Evolutionary conservation across 2,329 filamentous ascomycete species (phyloP).

Genomic region (Pseudovirgaria hyperparasitica): DNA sequence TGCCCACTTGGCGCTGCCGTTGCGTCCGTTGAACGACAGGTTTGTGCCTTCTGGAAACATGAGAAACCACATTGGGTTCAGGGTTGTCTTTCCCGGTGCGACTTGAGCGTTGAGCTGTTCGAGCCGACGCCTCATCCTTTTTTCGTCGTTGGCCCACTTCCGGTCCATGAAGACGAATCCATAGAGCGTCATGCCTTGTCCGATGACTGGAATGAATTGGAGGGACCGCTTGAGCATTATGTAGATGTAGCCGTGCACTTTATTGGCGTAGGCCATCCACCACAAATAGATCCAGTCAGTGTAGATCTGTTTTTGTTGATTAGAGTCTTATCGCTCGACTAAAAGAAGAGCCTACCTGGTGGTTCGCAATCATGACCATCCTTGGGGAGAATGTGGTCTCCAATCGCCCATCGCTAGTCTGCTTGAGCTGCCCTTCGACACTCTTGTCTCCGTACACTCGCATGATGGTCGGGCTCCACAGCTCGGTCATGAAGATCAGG

Average conservation of each 20-base stretch:
- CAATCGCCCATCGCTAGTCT: conserved; percentile 56
- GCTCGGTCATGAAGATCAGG: conserved; percentile 67
- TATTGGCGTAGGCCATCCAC: conserved; percentile 73
- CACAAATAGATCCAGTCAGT: conserved; percentile 90
- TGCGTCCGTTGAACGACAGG: conserved; percentile 57
- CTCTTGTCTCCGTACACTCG: conserved; percentile 72
- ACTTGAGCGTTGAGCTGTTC: conserved; percentile 51
- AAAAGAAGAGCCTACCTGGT: conserved; percentile 40
- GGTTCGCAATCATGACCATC: conserved; percentile 72
- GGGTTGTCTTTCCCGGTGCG: conserved; percentile 24
- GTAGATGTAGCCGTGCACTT: conserved; percentile 74
- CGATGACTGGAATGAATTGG: conserved; percentile 70
- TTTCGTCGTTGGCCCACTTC: conserved; percentile 71
- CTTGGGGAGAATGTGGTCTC: conserved; percentile 70
- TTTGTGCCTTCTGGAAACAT: conserved; percentile 86
- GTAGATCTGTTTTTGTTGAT: conserved; percentile 46
- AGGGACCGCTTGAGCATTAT: conserved; percentile 85
- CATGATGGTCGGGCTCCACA: conserved; percentile 71
- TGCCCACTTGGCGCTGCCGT: conserved; percentile 60
- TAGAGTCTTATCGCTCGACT: background rate
- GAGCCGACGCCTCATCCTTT: conserved; percentile 61
- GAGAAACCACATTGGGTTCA: conserved; percentile 79
- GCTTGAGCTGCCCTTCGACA: conserved; percentile 59
- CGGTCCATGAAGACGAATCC: conserved; percentile 89
- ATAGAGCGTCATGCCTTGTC: conserved; percentile 73